Evolutionary conservation across 2,329 filamentous ascomycete genomes (phyloP).

Genomic region (Fusarium beomiforme): DNA sequence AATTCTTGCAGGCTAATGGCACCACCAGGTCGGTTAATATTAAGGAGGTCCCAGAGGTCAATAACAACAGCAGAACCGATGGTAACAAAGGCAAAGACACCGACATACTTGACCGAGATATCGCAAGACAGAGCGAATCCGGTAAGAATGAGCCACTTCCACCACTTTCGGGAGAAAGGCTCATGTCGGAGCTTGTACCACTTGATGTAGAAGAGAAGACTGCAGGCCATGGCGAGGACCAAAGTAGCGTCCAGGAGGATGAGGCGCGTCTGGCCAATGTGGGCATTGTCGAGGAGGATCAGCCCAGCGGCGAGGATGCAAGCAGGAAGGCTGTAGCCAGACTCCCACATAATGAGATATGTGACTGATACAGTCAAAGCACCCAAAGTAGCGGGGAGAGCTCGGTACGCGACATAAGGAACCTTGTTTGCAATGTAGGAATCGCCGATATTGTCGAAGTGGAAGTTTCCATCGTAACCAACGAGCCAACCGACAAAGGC

Average conservation of each 20-base stretch:
- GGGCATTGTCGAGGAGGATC: constrained; percentile 95
- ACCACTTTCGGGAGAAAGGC: constrained; percentile 95
- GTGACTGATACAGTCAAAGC: constrained; percentile 92
- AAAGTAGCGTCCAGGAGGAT: constrained; percentile 95
- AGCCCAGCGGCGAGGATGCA: constrained; percentile 87
- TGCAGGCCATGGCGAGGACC: constrained; percentile 95
- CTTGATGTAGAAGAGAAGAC: constrained; percentile 91
- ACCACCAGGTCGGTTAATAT: constrained; percentile 86
- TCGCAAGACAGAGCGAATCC: constrained; percentile 96
- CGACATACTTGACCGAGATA: constrained; percentile 98
- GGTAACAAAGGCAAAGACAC: constrained; percentile 95
- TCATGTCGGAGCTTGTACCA: constrained; percentile 96
- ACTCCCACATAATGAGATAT: constrained; percentile 99
- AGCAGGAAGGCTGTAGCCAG: constrained; percentile 93
- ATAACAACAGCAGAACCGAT: constrained; percentile 94
- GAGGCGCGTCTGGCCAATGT: constrained; percentile 94
- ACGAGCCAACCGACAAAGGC: constrained; percentile 97
- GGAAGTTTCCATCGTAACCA: constrained; percentile 95
- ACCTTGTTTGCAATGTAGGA: constrained; percentile 98
- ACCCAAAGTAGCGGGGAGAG: constrained; percentile 90
- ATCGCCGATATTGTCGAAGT: constrained; percentile 99
- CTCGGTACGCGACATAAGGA: constrained; percentile 94
- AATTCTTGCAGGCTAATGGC: constrained; percentile 83
- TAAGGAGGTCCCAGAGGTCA: constrained; percentile 93
- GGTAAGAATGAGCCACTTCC: constrained; percentile 98